Conservation (phyloP, 2,329 filamentous ascomycete species). For the Coleophoma cylindrospora region DNA sequence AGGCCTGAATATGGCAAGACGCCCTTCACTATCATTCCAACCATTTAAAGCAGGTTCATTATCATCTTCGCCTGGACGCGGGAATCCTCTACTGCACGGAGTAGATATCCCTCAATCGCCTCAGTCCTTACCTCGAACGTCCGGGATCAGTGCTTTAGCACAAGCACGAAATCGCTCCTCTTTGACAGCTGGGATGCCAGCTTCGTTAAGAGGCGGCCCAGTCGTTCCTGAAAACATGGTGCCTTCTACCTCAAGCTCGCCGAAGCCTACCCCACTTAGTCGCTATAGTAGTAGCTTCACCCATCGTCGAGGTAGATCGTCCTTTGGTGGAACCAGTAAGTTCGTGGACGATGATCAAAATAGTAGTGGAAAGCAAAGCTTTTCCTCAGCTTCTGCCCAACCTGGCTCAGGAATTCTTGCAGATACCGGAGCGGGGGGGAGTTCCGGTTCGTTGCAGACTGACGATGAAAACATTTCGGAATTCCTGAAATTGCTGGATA, state of each 20-base stretch:
- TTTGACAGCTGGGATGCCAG: constrained; percentile 69
- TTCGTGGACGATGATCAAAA: constrained; percentile 64
- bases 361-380: constrained; percentile 76
- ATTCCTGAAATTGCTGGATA: constrained; percentile 84
- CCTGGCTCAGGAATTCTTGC: constrained; percentile 78
- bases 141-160: constrained; percentile 42
- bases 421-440: constrained; percentile 60
- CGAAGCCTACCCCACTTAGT: constrained; percentile 70
- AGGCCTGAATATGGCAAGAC: constrained; percentile 47
- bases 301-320: constrained; percentile 73
- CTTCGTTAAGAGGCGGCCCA: constrained; percentile 64
- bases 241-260: constrained; percentile 68
- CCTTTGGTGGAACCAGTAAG: constrained; percentile 68
- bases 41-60: constrained; percentile 95
- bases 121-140: constrained; percentile 43
- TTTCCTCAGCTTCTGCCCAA: constrained; percentile 58
- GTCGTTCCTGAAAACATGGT: constrained; percentile 55
- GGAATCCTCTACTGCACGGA: constrained; percentile 17
- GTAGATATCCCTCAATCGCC: constrained; percentile 45
- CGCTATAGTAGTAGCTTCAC: constrained; percentile 94
- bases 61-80: constrained; percentile 73
- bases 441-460: constrained; percentile 62
- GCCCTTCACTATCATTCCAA: constrained; percentile 84
- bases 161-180: constrained; percentile 67
- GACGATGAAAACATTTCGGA: constrained; percentile 94